Conservation (phyloP, 345 rosid genomes). For the Bruguiera sexangula region DNA sequence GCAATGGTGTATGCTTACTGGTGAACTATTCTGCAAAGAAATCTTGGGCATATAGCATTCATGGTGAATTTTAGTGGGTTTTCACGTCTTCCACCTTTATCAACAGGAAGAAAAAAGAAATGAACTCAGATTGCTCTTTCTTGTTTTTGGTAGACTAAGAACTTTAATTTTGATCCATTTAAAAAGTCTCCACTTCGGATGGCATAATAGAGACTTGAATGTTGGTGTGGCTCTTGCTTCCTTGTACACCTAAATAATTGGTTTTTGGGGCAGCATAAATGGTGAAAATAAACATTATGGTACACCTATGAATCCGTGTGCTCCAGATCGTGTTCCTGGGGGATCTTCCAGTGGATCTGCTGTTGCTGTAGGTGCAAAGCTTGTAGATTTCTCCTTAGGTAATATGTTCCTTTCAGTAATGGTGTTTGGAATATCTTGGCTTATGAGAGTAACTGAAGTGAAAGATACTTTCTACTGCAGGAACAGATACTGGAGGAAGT, state of each 20-base stretch:
- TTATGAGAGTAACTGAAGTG: background rate
- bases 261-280: conserved; percentile 47
- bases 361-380: conserved; percentile 81
- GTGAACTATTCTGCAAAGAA: too few relatives aligned
- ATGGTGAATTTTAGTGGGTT: too few relatives aligned
- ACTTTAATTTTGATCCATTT: too few relatives aligned
- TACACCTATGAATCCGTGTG: conserved; percentile 82
- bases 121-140: too few relatives aligned
- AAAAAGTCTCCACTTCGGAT: too few relatives aligned
- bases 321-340: conserved; percentile 69
- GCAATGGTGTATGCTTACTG: too few relatives aligned
- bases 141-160: too few relatives aligned
- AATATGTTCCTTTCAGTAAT: conserved; percentile 16
- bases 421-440: background rate
- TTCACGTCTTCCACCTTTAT: too few relatives aligned
- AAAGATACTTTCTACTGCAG: conserved; percentile 31
- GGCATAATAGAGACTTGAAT: too few relatives aligned
- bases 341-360: conserved; percentile 99
- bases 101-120: too few relatives aligned
- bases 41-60: too few relatives aligned
- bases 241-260: background rate
- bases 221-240: background rate
- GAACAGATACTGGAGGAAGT: conserved; percentile 94
- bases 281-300: conserved; percentile 88
- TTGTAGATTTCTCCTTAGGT: conserved; percentile 89